These are phyloP conservation scores for Rhazya stricta DNA, from an alignment of 257 asterid genomes.

Conservation along the genomic window DNA sequence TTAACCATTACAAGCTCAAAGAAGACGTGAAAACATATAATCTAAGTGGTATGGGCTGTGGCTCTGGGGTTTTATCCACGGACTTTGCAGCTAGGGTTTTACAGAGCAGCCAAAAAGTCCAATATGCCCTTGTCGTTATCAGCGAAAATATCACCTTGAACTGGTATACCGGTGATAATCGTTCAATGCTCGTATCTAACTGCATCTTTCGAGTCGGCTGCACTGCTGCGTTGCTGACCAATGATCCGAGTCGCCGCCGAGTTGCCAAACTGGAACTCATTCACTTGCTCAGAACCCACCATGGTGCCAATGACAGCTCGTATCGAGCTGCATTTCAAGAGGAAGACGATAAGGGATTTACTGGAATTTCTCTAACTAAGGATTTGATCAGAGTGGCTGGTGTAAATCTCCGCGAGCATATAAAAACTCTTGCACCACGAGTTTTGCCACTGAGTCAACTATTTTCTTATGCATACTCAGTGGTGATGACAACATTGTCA, in stretches of 20 bases:
- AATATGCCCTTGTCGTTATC: conserved; percentile 51
- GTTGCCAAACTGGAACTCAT: conserved; percentile 50
- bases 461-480: conserved; percentile 28
- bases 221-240: conserved; percentile 49
- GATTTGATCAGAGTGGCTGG: conserved; percentile 55
- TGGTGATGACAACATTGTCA: not conserved
- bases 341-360: conserved; percentile 54
- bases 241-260: conserved; percentile 32
- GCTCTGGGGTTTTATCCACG: conserved; percentile 50
- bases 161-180: conserved; percentile 57
- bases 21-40: conserved; percentile 59
- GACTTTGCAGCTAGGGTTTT: conserved; percentile 61
- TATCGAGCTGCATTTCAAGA: conserved; percentile 54
- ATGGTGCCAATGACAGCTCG: conserved; percentile 52
- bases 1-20: conserved; percentile 43
- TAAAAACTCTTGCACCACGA: conserved; percentile 43
- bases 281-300: conserved; percentile 54
- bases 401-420: conserved; percentile 35
- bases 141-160: conserved; percentile 52
- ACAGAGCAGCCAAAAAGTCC: conserved; percentile 32
- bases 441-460: conserved; percentile 56
- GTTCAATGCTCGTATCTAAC: conserved; percentile 65
- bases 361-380: conserved; percentile 50
- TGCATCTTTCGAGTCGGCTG: conserved; percentile 67
- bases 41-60: conserved; percentile 72